Base-by-base conservation (phyloP, 2,329 filamentous ascomycete species). In the Aspergillus sp. region DNA sequence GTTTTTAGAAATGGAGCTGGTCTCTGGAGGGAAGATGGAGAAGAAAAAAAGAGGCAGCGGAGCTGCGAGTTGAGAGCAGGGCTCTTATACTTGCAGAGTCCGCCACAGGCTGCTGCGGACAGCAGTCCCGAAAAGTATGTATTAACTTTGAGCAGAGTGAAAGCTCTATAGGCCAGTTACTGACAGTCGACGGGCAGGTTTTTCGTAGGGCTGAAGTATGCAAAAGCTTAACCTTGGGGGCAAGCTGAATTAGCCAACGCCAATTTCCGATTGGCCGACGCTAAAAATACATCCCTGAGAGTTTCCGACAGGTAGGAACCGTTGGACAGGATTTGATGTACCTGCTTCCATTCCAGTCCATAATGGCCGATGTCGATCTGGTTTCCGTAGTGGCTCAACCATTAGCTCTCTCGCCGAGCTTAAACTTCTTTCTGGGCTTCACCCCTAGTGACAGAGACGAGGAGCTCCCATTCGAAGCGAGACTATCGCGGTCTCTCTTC, bases 401-500 rank as follows among this genome's bases (percentile, higher is more conserved):
- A 9, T 31, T 47, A 15, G 17, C 25, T 4, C 9, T 19, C 43
- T 28, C 49, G 8, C 47, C 64, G 6, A 60, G 19, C 41, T 58
- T 69, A 17, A 60, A 59, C 23, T 66, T 71, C 58, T 74, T 76
- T 54, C 68, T 71, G 15, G 55, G 65, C 17, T 64, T 68, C 7
- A 48, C 64, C 17, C 54, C 30, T 17, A 50, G n/a, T 7, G 47
- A 56, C 3, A 55, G 22, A 7, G 70, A 63, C 8, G 69, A 64
- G 2, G 50, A 48, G n/a, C 68, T 69, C 6, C 67, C 70, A 56
- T 69, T 70, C 9, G 75, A 76, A 0, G 64, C 64, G 15, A 74
- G 54, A 57, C 78, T 79, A 17, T 78, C 76, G 15, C 80, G 72
- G 63, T 80, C 68, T 67, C 75, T 66, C 77, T 82, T 74, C 22